phyloP scores from a whole-genome alignment of 179 eudicot genomes.

The Dionaea muscipula region DNA sequence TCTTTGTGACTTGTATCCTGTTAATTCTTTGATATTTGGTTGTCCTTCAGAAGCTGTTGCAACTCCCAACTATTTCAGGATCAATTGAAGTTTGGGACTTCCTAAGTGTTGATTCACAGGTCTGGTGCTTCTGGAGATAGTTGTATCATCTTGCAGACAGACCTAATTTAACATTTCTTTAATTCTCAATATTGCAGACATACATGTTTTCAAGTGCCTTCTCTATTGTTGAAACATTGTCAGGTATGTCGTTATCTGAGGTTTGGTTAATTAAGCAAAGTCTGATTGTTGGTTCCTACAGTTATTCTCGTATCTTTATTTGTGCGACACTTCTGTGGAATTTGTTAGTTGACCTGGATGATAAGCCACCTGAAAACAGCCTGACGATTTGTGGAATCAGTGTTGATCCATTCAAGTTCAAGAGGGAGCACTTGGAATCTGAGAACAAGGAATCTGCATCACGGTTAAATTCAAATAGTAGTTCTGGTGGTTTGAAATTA shows the following conservation, averaged over 20 bases:
- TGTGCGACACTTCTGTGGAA: conserved; percentile 12
- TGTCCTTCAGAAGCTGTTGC: conserved; percentile 72
- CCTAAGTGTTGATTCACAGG: conserved; percentile 98
- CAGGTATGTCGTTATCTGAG: conserved; percentile 39
- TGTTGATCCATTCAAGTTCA: conserved; percentile 29
- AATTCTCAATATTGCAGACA: conserved; percentile 47
- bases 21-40: conserved; percentile 16
- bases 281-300: conserved; percentile 3
- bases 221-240: conserved; percentile 67
- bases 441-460: conserved; percentile 26
- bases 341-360: conserved; percentile 34
- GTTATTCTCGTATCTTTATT: conserved; percentile 6
- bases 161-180: conserved; percentile 14
- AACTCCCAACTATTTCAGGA: conserved; percentile 75
- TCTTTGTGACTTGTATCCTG: conserved; percentile 3
- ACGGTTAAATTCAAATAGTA: conserved; percentile 22
- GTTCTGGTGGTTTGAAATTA: conserved; percentile 27
- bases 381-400: conserved; percentile 17
- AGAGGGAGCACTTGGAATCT: conserved; percentile 25
- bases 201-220: conserved; percentile 79
- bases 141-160: conserved; percentile 5
- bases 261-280: conserved; percentile 3
- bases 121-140: conserved; percentile 17
- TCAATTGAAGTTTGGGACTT: conserved; percentile 99
- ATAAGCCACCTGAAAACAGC: conserved; percentile 28